Base-by-base conservation (phyloP, 495 filamentous ascomycete genomes). In the Penicillium canescens region DNA sequence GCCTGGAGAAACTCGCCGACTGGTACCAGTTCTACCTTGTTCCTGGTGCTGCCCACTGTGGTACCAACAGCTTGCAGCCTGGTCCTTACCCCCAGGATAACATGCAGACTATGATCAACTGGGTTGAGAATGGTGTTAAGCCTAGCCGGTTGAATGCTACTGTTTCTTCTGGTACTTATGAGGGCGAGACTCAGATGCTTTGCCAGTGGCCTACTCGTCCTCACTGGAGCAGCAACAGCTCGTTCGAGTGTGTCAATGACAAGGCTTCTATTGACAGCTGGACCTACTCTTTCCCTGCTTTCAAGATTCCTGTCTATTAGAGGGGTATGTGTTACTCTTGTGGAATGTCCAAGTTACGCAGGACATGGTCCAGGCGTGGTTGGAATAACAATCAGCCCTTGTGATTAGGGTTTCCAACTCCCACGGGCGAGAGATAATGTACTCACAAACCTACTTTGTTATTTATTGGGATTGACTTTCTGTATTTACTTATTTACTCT, bases 21-120 rank as follows among this genome's bases (percentile, higher is more conserved):
- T 84, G 73, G 66, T 79, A 82, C 59, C 72, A 68, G n/a, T 55
- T 82, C 18, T 83, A 71, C 61, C 54, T 82, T 1, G 63, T 83
- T 8, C 78, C 81, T 3, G 79, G 80, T n/a, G 80, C 74, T 0
- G 73, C 64, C 0, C 78, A 82, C 65, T 83, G 79, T 46, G 60
- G 60, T 0, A 50, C 70, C 0, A 81, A 76, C 48, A 11, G 45
- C 1, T 51, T 67, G 12, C 65, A 73, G 58, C 73, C 74, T 34
- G 77, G 74, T 6, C 69, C 72, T 0, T 82, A 67, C 56, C 79
- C 79, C 1, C 61, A 76, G 42, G 70, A 65, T 12, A 76, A 68
- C 16, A 54, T 82, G 12, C 61, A 64, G 45, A 53, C 53, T 7
- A 41, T 81, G 16, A 81, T 81, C 39, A 60, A 76, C 20, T 82